These are phyloP conservation scores for Dictyostelium purpureum DNA, from an alignment of 78 protist species.

Conservation along the genomic window DNA sequence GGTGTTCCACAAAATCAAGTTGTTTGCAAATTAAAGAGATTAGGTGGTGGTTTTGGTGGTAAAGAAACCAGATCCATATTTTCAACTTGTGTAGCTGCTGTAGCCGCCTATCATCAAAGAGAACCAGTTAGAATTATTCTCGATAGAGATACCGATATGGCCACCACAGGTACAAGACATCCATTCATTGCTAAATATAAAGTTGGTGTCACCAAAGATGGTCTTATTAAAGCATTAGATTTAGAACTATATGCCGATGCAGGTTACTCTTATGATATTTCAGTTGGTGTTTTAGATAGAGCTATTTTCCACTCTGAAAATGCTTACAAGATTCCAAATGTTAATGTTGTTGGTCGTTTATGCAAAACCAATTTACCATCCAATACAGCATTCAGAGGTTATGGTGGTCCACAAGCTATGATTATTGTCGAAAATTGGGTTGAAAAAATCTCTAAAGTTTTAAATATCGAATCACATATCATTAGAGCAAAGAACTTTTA, in stretches of 20 bases:
- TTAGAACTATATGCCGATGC: slow-evolving; percentile 82
- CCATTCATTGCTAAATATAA: slow-evolving; percentile 87
- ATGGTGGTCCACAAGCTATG: slow-evolving; percentile 97
- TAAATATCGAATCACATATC: slow-evolving; percentile 11
- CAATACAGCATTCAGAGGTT: slow-evolving; percentile 97
- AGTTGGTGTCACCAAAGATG: slow-evolving; percentile 82
- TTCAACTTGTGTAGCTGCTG: slow-evolving; percentile 70
- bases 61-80: slow-evolving; percentile 87
- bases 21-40: slow-evolving; percentile 68
- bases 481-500: slow-evolving; percentile 90
- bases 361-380: slow-evolving; percentile 92
- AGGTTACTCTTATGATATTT: slow-evolving; percentile 89
- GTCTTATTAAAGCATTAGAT: slow-evolving; percentile 67
- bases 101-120: slow-evolving; percentile 80
- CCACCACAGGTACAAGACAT: slow-evolving; percentile 90
- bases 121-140: slow-evolving; percentile 87
- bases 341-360: slow-evolving; percentile 77
- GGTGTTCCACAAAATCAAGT: slow-evolving; percentile 88
- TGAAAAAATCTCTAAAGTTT: slow-evolving; percentile 80
- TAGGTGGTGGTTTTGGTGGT: slow-evolving; percentile 99
- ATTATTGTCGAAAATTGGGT: slow-evolving; percentile 85
- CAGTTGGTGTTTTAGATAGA: slow-evolving; percentile 93
- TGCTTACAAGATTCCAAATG: slow-evolving; percentile 89
- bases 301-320: slow-evolving; percentile 91
- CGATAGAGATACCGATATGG: slow-evolving; percentile 91